Evolutionary conservation across 768 basidiomycete genomes (phyloP).

Genomic region (Nidularia pulvinata): DNA sequence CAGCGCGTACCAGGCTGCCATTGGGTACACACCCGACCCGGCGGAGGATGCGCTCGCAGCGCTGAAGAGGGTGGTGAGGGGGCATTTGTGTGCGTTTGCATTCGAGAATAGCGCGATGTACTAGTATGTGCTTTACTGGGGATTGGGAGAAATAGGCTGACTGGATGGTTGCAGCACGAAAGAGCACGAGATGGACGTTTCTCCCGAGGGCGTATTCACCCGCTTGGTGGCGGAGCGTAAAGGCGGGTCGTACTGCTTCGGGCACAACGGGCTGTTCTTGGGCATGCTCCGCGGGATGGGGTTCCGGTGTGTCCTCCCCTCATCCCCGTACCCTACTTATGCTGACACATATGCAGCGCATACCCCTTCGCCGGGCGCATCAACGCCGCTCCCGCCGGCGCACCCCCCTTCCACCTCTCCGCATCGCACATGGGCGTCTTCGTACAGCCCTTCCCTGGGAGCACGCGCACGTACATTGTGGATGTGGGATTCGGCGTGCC

Average conservation of each 20-base stretch:
- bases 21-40: slow-evolving; percentile 14
- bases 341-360: slow-evolving; percentile 12
- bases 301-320: too few relatives aligned
- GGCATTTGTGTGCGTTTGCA: slow-evolving; percentile 26
- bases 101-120: slow-evolving; percentile 36
- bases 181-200: slow-evolving; percentile 21
- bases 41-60: too few relatives aligned
- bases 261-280: too few relatives aligned
- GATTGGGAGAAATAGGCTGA: neutral
- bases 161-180: slow-evolving; percentile 8
- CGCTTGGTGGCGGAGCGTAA: too few relatives aligned
- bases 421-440: slow-evolving; percentile 23
- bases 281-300: too few relatives aligned
- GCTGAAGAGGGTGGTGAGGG: slow-evolving; percentile 17
- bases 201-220: slow-evolving; percentile 14
- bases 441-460: slow-evolving; percentile 22
- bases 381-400: slow-evolving; percentile 11
- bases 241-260: too few relatives aligned
- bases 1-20: slow-evolving; percentile 8
- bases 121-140: slow-evolving; percentile 22
- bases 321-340: neutral
- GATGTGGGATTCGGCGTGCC: slow-evolving; percentile 26
- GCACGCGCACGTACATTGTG: slow-evolving; percentile 24
- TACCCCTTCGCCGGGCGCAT: slow-evolving; percentile 22
- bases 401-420: slow-evolving; percentile 8